Percentiles rank a stretch among this genome's conserved stretches.
Conservation (phyloP, 805 yeast species). For the Pichia cabralensis region DNA sequence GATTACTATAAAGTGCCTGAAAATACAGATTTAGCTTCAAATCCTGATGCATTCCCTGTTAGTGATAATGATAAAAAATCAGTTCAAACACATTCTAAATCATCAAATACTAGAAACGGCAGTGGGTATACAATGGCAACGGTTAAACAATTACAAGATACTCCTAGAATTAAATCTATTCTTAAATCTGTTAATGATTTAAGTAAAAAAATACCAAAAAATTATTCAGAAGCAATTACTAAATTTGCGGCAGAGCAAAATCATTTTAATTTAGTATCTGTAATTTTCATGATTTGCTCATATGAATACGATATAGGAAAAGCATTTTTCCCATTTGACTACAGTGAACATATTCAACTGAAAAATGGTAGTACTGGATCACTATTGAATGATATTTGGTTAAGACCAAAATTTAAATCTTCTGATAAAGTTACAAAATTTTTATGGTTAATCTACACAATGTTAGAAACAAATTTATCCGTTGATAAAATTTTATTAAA, state of each 20-base stretch:
- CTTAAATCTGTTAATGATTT: slow-evolving; percentile 80
- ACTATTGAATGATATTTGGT: slow-evolving; percentile 65
- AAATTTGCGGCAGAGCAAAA: background rate
- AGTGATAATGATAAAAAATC: too few species aligned
- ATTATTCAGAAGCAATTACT: slow-evolving; percentile 19
- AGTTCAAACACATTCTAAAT: too few species aligned
- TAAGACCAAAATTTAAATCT: slow-evolving; percentile 52
- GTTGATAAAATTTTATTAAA: slow-evolving; percentile 31
- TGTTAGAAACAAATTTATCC: slow-evolving; percentile 61
- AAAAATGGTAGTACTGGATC: slow-evolving; percentile 21
- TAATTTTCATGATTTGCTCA: slow-evolving; percentile 65
- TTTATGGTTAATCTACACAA: slow-evolving; percentile 75
- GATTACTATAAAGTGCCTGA: slow-evolving; percentile 19
- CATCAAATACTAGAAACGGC: slow-evolving; percentile 22
- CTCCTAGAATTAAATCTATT: slow-evolving; percentile 86
- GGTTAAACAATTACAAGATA: slow-evolving; percentile 82
- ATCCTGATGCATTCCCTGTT: background rate
- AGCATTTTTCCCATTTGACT: slow-evolving; percentile 17
- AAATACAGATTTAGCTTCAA: background rate
- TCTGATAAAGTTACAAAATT: slow-evolving; percentile 59
- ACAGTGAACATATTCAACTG: slow-evolving; percentile 6
- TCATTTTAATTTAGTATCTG: slow-evolving; percentile 53
- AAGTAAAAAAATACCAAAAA: slow-evolving; percentile 37
- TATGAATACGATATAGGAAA: slow-evolving; percentile 32
- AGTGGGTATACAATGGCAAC: slow-evolving; percentile 30